These are phyloP conservation scores for Coemansia guatemalensis DNA, from an alignment of 192 early-diverging fungal genomes.

Conservation along the genomic window DNA sequence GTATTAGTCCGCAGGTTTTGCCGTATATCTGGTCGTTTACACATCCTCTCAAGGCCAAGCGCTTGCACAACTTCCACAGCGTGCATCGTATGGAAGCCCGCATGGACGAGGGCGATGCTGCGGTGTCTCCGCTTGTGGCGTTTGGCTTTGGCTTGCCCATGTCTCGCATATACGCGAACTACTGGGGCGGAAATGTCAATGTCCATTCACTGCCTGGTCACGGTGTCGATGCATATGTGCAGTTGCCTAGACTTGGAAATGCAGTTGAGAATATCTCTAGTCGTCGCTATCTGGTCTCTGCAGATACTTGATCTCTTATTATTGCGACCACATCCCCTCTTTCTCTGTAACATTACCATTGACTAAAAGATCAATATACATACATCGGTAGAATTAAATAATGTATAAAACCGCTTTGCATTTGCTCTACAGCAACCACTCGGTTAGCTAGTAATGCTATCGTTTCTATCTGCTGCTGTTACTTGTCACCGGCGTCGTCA, in stretches of 20 bases:
- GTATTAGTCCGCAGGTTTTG: constrained; percentile 67
- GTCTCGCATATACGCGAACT: constrained; percentile 89
- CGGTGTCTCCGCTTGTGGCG: constrained; percentile 45
- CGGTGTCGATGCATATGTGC: constrained; percentile 91
- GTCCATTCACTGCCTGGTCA: constrained; percentile 82
- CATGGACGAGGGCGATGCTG: constrained; percentile 60
- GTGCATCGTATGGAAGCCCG: constrained; percentile 78
- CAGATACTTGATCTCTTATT: background rate
- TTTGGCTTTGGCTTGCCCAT: constrained; percentile 92
- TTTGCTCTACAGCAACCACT: background rate
- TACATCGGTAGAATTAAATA: background rate
- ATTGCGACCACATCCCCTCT: background rate
- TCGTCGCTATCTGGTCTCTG: constrained; percentile 4
- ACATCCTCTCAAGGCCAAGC: constrained; percentile 60
- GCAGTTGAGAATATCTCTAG: constrained; percentile 49
- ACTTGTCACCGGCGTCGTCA: background rate
- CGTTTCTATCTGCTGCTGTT: background rate
- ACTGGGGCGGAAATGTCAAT: constrained; percentile 89
- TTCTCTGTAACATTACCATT: constrained; percentile 1
- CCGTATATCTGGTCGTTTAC: constrained; percentile 82
- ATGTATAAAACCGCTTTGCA: background rate
- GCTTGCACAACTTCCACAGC: constrained; percentile 67
- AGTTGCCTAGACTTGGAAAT: constrained; percentile 72
- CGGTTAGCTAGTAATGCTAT: background rate
- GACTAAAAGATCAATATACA: background rate